These are phyloP conservation scores for Solanum microdontum DNA, from an alignment of 257 asterid genomes.

Conservation along the genomic window DNA sequence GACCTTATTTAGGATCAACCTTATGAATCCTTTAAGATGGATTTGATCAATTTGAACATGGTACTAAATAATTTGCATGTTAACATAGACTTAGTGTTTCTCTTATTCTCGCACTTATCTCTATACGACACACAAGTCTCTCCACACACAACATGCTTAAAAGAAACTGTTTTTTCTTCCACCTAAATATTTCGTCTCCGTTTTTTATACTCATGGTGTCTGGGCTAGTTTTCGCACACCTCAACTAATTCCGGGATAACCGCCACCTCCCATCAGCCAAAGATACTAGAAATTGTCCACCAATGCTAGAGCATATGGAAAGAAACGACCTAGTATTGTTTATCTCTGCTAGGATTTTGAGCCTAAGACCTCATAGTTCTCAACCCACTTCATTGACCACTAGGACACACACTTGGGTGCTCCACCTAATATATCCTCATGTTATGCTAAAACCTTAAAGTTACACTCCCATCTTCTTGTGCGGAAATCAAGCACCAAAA, in stretches of 20 bases:
- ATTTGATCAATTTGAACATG: not conserved
- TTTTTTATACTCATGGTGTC: not conserved
- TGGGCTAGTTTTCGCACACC: not conserved
- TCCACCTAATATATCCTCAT: not conserved
- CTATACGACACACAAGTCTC: not conserved
- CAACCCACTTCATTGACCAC: not conserved
- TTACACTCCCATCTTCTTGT: not conserved
- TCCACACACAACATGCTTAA: not conserved
- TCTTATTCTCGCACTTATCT: not conserved
- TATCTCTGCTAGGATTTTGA: not conserved
- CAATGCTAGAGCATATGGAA: not conserved
- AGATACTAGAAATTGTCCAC: not conserved
- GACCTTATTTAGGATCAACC: not conserved
- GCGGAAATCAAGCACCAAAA: not conserved
- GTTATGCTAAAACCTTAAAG: not conserved
- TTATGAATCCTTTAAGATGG: not conserved
- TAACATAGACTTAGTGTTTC: not conserved
- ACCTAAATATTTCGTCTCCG: not conserved
- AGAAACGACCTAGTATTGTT: not conserved
- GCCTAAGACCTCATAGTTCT: not conserved
- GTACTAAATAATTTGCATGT: not conserved
- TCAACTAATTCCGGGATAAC: not conserved
- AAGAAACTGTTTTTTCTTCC: not conserved
- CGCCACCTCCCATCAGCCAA: not conserved
- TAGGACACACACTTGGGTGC: not conserved